Conservation (phyloP, 352 stramenopile species). For the Phytophthora chlamydospora region DNA sequence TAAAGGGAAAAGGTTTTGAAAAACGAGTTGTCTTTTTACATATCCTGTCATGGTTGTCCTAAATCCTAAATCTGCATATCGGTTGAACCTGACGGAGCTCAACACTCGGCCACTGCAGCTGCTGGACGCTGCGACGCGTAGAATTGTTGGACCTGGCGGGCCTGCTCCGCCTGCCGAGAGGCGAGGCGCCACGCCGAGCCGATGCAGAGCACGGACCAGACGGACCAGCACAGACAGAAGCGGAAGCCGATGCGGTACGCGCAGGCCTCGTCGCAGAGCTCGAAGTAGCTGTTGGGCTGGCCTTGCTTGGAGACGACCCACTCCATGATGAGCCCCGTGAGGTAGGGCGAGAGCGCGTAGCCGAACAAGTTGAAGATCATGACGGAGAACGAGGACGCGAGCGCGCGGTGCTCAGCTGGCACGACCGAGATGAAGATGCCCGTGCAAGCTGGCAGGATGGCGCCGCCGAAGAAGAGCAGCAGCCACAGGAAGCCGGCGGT, state of each 20-base stretch:
- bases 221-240: constrained; percentile 83
- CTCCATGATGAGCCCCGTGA: constrained; percentile 84
- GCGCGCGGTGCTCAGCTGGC: constrained; percentile 70
- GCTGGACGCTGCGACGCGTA: constrained; percentile 44
- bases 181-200: constrained; percentile 60
- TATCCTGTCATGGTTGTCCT: constrained; percentile 8
- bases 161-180: constrained; percentile 58
- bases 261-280: constrained; percentile 80
- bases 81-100: constrained; percentile 7
- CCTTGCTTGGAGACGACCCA: constrained; percentile 73
- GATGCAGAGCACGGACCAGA: constrained; percentile 82
- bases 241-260: constrained; percentile 82
- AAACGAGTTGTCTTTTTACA: constrained; percentile 24
- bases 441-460: constrained; percentile 80
- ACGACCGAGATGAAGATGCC: constrained; percentile 88
- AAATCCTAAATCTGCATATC: constrained; percentile 26
- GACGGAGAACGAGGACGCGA: constrained; percentile 81
- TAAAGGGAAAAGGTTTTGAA: constrained; percentile 27
- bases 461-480: constrained; percentile 83
- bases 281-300: constrained; percentile 67
- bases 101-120: constrained; percentile 30
- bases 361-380: constrained; percentile 88
- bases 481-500: constrained; percentile 80
- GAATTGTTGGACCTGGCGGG: constrained; percentile 62
- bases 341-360: constrained; percentile 79